phyloP scores from a whole-genome alignment of 2,329 filamentous ascomycete genomes.

The Zopfia rhizophila region DNA sequence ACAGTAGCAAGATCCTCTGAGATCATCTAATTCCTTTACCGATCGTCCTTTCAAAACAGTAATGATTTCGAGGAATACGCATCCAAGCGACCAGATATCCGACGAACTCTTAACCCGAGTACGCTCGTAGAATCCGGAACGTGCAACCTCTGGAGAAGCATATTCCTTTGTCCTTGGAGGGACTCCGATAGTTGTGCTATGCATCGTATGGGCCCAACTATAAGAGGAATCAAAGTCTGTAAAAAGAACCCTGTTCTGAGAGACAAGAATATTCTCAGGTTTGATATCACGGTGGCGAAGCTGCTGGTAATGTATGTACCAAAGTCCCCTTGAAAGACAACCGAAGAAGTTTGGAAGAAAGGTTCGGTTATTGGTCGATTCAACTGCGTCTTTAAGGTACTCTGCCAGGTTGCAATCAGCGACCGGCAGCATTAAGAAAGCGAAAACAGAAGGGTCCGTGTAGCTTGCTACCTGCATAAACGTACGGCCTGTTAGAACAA shows the following conservation, averaged over 20 bases:
- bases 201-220: constrained; percentile 12
- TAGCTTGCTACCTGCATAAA: no score
- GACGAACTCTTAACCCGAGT: constrained; percentile 11
- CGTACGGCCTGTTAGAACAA: no score
- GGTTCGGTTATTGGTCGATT: no score
- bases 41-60: constrained; percentile 19
- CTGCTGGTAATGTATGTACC: constrained; percentile 4
- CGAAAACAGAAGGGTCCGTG: no score
- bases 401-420: no score
- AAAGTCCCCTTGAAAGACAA: neutral
- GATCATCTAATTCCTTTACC: no score
- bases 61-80: constrained; percentile 20
- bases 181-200: constrained; percentile 13
- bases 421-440: no score
- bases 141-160: constrained; percentile 20
- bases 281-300: constrained; percentile 13
- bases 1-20: no score
- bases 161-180: constrained; percentile 7
- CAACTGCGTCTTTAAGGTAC: no score
- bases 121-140: no score
- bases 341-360: constrained; percentile 10
- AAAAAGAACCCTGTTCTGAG: constrained; percentile 29
- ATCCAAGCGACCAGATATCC: constrained; percentile 22
- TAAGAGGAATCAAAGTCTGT: constrained; percentile 11
- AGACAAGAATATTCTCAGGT: constrained; percentile 16